Evolutionary conservation across 2,329 filamentous ascomycete genomes (phyloP).

Genomic region (Hirsutella rhossiliensis): DNA sequence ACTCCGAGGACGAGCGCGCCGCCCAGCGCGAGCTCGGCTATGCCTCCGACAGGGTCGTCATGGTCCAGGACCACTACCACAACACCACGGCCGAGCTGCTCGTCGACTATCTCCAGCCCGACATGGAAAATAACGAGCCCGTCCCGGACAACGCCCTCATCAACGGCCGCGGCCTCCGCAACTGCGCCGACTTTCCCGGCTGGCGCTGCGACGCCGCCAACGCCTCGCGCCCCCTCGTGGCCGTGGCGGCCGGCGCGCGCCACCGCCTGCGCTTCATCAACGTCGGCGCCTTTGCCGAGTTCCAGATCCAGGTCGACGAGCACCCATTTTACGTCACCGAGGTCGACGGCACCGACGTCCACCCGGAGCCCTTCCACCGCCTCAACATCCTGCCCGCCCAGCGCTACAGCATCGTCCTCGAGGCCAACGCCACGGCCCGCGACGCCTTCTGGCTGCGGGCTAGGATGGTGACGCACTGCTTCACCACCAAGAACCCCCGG

Average conservation of each 20-base stretch:
- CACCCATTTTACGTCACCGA: constrained; percentile 55
- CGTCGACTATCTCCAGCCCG: constrained; percentile 39
- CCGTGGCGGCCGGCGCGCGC: constrained; percentile 38
- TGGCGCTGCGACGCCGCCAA: constrained; percentile 32
- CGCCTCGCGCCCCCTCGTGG: constrained; percentile 25
- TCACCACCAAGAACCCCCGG: constrained; percentile 17
- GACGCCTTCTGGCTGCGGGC: constrained; percentile 54
- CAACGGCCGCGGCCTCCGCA: constrained; percentile 36
- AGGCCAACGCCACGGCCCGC: constrained; percentile 40
- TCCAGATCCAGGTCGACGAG: constrained; percentile 59
- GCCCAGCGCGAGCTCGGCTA: constrained; percentile 15
- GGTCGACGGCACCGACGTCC: constrained; percentile 56
- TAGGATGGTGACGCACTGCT: constrained; percentile 27
- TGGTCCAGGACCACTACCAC: constrained; percentile 66
- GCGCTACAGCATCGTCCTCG: constrained; percentile 55
- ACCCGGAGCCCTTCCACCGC: constrained; percentile 44
- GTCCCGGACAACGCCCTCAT: constrained; percentile 53
- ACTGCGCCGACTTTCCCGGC: constrained; percentile 20
- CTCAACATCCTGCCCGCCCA: constrained; percentile 59
- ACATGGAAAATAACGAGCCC: constrained; percentile 49
- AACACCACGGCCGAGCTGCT: constrained; percentile 37
- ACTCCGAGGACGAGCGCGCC: constrained; percentile 34
- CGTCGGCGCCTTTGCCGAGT: constrained; percentile 57
- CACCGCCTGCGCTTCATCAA: constrained; percentile 61
- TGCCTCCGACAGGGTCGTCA: constrained; percentile 44